Base-by-base conservation (phyloP, 176 grass and related monocot genomes). In the Secale cereale region DNA sequence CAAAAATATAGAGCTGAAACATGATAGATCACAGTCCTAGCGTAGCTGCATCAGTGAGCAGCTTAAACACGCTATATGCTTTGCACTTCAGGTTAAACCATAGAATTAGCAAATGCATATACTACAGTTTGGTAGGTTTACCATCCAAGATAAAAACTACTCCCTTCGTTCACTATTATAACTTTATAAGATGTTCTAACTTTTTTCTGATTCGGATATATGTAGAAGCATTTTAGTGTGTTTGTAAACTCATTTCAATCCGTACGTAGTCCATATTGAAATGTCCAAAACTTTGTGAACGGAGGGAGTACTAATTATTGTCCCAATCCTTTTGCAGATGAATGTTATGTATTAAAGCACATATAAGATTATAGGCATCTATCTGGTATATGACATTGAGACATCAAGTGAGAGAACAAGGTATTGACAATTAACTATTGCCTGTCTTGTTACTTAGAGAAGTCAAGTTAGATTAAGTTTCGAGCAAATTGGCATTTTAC, bases 1-100 rank as follows among this genome's bases (percentile, higher is more conserved):
- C 59, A 76, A 62, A 79, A 86, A 65, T 52, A 50, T 63, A 81
- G 52, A 66, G 46, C 32, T 74, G 70, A 62, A 79, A 84, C 60
- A 70, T 31, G 23, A 73, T 69, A 40, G 17, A 84, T 70, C 9
- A 59, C 6, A 70, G 41, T 75, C 19, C 32, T 71, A 71, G 70
- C 30, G 2, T 56, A 70, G 14, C 36, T 41, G 33, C 11, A 27
- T 71, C 48, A 31, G 59, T 7, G 22, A 70, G 15, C 22, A 56
- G 13, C 27, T 48, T 41, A 83, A 48, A 74, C 8, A 46, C 9
- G 15, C 16, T 27, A 29, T 26, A 62, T 29, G 65, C 3, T 80
- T 62, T 86, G 28, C 20, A 72, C 19, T 71, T 71, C 13, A 56
- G 32, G 35, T 85, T 43, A 85, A 85, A 32, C 25, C 32, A 86